Evolutionary conservation across 306 rosid species (phyloP), one percentile per base, ranked within the genome.

Genomic region (Cucurbita argyrosperma): DNA sequence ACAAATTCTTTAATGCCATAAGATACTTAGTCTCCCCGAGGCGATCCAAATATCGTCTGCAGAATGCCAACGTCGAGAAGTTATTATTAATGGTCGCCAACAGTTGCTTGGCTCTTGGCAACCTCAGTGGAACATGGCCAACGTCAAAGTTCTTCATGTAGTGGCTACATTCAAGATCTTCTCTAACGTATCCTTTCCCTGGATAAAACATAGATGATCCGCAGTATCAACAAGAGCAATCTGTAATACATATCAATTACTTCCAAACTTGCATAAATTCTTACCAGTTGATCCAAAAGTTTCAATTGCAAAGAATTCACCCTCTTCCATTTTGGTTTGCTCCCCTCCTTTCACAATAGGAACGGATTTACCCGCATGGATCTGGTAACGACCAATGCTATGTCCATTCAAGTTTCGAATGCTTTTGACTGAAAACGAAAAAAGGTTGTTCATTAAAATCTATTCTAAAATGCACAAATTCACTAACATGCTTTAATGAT

Each of bases 251-350:
- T 26, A 35, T 63, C 72, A 72, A 10, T 14, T 49, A 47, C 47
- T 68, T 67, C 13, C 51, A 2, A 59, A 54, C 42, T 57, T 58
- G 72, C 56, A 80, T 60, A 63, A 71, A 16, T 67, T 55, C 78
- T 79, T 84, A 94, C 97, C 98, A 50, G 98, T 94, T 77, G 98
- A 94, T 49, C 74, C 98, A 72, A 94, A 94, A 40, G 98, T 94
- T 85, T 94, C 98, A 50, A 94, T 94, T 12, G 98, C 98, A 40
- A 84, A 94, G 80, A 90, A 89, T 86, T 94, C 98, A 39, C 98
- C 98, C 94, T 93, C 98, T 84, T 93, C 98, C 98, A 93, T 93
- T 75, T 93, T 93, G 21, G 97, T 93, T 84, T 93, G 97, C 86
- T 94, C 98, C 79, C 98, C 98, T 47, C 97, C 98, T 85, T 89